Conservation (phyloP, 176 grass and related monocot species). For the maize (Zea mays) region Zm-B73-REFERENCE-NAM-5.0 NC_050097.1:242638001-242638500, state of each 20-base stretch:
- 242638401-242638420: no score
- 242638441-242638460: no score
- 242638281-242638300: neutral
- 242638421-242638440: no score
- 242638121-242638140: neutral
- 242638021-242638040: constrained; percentile 3
- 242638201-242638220: neutral
- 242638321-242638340: neutral
- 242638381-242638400: no score
- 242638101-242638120: neutral
- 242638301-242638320: neutral
- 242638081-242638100: neutral
- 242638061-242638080: constrained; percentile 12
- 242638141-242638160: neutral
- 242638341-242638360: neutral
- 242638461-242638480: no score
- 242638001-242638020: constrained; percentile 2
- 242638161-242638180: constrained; percentile 4
- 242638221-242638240: neutral
- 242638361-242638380: no score
- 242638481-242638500: no score
- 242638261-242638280: no score
- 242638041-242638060: neutral
- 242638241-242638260: no score
- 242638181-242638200: neutral